phyloP scores from a whole-genome alignment of 257 asterid species.

The Nicotiana obtusifolia region DNA sequence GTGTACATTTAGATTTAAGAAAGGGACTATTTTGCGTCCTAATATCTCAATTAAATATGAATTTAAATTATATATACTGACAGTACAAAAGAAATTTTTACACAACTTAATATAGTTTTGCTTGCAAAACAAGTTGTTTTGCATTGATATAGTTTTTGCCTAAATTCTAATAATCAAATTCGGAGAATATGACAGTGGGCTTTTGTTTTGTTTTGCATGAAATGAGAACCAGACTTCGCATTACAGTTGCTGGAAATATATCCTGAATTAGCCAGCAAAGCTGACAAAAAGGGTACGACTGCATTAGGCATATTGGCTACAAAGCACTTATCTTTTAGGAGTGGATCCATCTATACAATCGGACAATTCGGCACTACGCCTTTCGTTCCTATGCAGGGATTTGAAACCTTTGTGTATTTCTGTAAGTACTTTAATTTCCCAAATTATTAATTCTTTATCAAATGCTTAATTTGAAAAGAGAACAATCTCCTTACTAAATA shows the following conservation, averaged over 20 bases:
- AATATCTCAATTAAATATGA: no score
- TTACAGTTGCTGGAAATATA: neutral
- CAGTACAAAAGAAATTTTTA: no score
- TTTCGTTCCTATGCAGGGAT: neutral
- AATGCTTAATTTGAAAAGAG: neutral
- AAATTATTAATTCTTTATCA: neutral
- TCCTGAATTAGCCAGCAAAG: neutral
- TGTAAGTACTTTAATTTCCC: neutral
- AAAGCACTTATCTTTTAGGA: neutral
- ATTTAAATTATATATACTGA: no score
- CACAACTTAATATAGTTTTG: no score
- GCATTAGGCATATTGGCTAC: conserved; percentile 14
- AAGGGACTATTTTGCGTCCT: no score
- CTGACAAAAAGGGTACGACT: neutral
- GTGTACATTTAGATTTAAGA: no score
- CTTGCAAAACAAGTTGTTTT: no score
- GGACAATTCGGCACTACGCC: neutral
- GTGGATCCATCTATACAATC: neutral
- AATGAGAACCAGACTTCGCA: conserved; percentile 5
- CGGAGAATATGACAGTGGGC: no score
- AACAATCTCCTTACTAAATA: neutral
- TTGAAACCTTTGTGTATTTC: neutral
- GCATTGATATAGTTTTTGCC: neutral
- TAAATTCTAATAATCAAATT: neutral
- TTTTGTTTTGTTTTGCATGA: neutral